A percentile compares a stretch with the other conserved stretches of the same genome.
Evolutionary conservation across 495 filamentous ascomycete species (phyloP).

Genomic region (Rostrohypoxylon terebratum): DNA sequence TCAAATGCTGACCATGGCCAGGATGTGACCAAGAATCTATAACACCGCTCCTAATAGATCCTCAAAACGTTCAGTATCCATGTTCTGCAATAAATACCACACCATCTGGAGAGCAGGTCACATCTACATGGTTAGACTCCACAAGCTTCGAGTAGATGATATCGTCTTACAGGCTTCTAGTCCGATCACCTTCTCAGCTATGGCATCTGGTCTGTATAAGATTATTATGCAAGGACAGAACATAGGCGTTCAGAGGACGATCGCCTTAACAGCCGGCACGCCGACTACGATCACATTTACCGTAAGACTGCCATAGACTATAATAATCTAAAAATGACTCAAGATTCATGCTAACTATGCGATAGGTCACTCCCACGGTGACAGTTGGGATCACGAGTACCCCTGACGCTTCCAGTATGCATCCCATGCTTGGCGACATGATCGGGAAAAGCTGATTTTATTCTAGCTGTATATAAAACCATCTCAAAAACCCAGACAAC

Average conservation of each 20-base stretch:
- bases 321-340: not conserved
- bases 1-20: constrained; percentile 26
- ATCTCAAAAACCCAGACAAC: constrained; percentile 53
- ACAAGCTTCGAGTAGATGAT: not conserved
- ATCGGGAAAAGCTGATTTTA: constrained; percentile 1
- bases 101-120: constrained; percentile 52
- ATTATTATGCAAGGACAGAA: constrained; percentile 55
- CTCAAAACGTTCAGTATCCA: constrained; percentile 50
- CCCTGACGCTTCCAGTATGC: constrained; percentile 52
- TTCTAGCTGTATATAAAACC: constrained; percentile 52
- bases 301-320: constrained; percentile 36
- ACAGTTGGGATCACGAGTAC: constrained; percentile 56
- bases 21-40: constrained; percentile 56
- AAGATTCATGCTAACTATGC: not conserved
- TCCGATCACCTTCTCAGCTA: constrained; percentile 55
- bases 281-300: constrained; percentile 53
- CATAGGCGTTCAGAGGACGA: constrained; percentile 55
- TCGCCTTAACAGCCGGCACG: constrained; percentile 52
- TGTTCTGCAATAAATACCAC: constrained; percentile 56
- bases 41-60: constrained; percentile 56
- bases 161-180: constrained; percentile 35
- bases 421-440: not conserved
- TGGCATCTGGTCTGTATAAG: constrained; percentile 56
- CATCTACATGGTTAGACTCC: constrained; percentile 54
- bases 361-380: constrained; percentile 57